phyloP scores from a whole-genome alignment of 2,329 filamentous ascomycete genomes.

The Pochonia chlamydosporia region DNA sequence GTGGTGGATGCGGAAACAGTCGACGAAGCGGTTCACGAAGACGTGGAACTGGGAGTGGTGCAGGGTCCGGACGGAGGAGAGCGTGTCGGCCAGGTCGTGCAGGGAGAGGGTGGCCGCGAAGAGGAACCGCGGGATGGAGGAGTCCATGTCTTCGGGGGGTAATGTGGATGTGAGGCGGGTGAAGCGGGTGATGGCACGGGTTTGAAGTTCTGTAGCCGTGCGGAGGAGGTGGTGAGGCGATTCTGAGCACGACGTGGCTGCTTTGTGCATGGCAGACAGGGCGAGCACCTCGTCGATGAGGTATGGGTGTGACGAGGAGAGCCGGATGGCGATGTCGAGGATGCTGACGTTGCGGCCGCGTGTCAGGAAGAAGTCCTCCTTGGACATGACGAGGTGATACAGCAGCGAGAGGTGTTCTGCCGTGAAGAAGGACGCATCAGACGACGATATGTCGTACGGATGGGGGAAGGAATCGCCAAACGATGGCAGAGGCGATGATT shows the following conservation, averaged over 20 bases:
- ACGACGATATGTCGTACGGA: neutral
- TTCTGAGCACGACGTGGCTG: constrained; percentile 10
- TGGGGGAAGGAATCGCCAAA: constrained; percentile 8
- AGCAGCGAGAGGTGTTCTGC: constrained; percentile 34
- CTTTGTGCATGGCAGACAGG: constrained; percentile 34
- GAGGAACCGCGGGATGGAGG: constrained; percentile 35
- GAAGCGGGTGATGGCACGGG: constrained; percentile 33
- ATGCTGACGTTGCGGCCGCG: constrained; percentile 16
- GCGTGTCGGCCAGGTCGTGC: constrained; percentile 42
- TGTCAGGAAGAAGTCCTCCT: constrained; percentile 16
- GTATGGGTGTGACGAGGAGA: constrained; percentile 31
- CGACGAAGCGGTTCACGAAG: constrained; percentile 34
- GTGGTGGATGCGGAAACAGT: constrained; percentile 36
- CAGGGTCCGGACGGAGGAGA: constrained; percentile 21
- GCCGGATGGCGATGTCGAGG: constrained; percentile 25
- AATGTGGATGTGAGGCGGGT: constrained; percentile 22
- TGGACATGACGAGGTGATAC: constrained; percentile 26
- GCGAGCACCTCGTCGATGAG: constrained; percentile 42
- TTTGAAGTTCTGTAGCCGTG: constrained; percentile 39
- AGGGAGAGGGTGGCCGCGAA: constrained; percentile 38
- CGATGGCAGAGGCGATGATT: constrained; percentile 1
- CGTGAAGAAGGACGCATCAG: constrained; percentile 19
- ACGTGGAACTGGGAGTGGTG: constrained; percentile 25
- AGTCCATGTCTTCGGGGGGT: constrained; percentile 17
- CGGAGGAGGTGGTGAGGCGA: constrained; percentile 19